These are phyloP conservation scores for Ophiostoma sp. DNA, from an alignment of 2,329 filamentous ascomycete genomes.

Conservation along the genomic window DNA sequence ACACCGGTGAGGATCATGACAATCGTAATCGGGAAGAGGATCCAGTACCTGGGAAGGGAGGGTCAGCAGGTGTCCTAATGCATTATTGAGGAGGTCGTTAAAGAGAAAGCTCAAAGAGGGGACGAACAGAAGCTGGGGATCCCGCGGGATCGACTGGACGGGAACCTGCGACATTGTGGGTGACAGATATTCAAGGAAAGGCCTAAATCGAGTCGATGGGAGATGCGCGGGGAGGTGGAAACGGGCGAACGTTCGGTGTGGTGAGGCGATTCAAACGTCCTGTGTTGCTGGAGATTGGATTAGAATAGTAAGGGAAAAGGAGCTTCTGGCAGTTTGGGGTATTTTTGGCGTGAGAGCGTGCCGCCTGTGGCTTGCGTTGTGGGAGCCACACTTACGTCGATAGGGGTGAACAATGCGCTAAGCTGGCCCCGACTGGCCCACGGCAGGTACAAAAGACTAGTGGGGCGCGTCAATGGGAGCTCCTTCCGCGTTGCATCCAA, in stretches of 20 bases:
- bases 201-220: background rate
- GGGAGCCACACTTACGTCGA: conserved; percentile 1
- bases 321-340: conserved; percentile 16
- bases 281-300: background rate
- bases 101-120: conserved; percentile 17
- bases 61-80: background rate
- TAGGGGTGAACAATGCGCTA: background rate
- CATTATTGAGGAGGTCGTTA: background rate
- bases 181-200: background rate
- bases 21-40: conserved; percentile 92
- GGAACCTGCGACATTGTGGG: conserved; percentile 78
- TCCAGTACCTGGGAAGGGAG: conserved; percentile 78
- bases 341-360: background rate
- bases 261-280: conserved; percentile 11
- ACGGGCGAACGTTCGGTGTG: background rate
- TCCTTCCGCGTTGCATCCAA: background rate
- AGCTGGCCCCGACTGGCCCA: background rate
- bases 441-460: background rate
- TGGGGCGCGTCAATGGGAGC: conserved; percentile 5
- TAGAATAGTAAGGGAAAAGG: conserved; percentile 1
- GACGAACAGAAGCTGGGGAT: conserved; percentile 94
- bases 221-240: background rate
- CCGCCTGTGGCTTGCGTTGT: conserved; percentile 17
- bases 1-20: conserved; percentile 98
- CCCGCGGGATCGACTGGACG: conserved; percentile 94